phyloP scores from a whole-genome alignment of 345 rosid species.

The Corchorus capsularis region DNA sequence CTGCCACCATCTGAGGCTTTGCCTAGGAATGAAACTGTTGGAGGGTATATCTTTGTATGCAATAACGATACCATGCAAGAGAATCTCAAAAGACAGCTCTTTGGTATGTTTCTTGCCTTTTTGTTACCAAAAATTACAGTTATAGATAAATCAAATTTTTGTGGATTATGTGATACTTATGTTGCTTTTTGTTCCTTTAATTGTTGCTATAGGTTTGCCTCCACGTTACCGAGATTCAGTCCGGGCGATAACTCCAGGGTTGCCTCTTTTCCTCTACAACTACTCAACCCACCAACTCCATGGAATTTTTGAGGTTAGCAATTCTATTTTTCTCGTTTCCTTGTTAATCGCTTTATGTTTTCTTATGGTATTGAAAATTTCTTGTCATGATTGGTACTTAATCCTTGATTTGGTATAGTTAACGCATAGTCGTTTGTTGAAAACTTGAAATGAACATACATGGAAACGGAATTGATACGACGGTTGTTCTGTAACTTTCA shows the following conservation, averaged over 20 bases:
- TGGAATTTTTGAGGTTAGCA: conserved; percentile 82
- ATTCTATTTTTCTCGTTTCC: background rate
- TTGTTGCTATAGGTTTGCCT: conserved; percentile 64
- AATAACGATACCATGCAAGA: conserved; percentile 98
- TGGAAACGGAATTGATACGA: background rate
- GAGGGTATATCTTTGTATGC: conserved; percentile 99
- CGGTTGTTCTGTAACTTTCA: background rate
- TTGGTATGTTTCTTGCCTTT: conserved; percentile 48
- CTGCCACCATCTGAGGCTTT: conserved; percentile 90
- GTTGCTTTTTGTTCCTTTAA: background rate
- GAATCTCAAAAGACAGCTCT: conserved; percentile 86
- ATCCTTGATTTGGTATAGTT: background rate
- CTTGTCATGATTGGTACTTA: background rate
- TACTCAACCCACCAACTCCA: conserved; percentile 99
- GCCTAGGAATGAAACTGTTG: conserved; percentile 87
- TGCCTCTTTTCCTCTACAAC: conserved; percentile 97
- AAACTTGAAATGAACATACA: too few species aligned
- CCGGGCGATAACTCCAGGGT: conserved; percentile 93
- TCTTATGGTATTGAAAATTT: background rate
- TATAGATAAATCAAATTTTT: background rate
- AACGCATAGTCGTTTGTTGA: too few species aligned
- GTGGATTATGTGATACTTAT: background rate
- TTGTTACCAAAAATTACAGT: too few species aligned
- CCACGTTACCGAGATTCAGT: conserved; percentile 96
- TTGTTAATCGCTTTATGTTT: background rate